Conservation (phyloP, 177 flowering plant genomes). For the Tripterygium wilfordii region DNA sequence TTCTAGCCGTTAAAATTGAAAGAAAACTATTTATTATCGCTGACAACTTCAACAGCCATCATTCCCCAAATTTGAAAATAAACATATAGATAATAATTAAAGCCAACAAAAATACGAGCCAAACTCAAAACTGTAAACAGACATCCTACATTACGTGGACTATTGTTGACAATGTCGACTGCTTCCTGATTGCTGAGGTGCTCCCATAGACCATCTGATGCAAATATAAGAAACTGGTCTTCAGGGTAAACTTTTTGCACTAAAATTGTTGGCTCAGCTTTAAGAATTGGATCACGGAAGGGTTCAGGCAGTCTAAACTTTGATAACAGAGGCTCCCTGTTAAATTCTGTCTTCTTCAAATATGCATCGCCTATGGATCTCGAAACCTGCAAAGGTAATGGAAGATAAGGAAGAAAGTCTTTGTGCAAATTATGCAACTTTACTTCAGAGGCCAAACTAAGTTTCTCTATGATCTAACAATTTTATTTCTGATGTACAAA, state of each 20-base stretch:
- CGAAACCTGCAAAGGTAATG: slow-evolving; percentile 51
- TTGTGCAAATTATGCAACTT: not conserved
- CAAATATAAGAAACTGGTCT: slow-evolving; percentile 82
- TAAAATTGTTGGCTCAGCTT: slow-evolving; percentile 64
- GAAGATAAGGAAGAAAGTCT: not conserved
- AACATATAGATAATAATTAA: not conserved
- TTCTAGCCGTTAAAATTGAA: too few relatives aligned
- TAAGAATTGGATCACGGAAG: slow-evolving; percentile 63
- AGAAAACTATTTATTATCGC: too few relatives aligned
- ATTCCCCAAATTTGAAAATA: too few relatives aligned
- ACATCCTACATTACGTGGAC: slow-evolving; percentile 63
- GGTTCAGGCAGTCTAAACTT: slow-evolving; percentile 69
- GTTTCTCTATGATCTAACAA: too few relatives aligned
- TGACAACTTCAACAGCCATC: too few relatives aligned
- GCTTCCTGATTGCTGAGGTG: slow-evolving; percentile 88
- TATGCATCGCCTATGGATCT: slow-evolving; percentile 95
- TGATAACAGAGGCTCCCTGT: slow-evolving; percentile 59
- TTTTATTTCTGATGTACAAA: too few relatives aligned
- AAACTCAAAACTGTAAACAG: slow-evolving; percentile 5
- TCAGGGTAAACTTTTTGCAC: slow-evolving; percentile 55
- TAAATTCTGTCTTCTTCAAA: slow-evolving; percentile 73
- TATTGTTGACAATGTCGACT: slow-evolving; percentile 61
- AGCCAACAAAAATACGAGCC: not conserved
- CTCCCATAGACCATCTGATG: slow-evolving; percentile 96
- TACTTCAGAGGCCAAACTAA: slow-evolving; percentile 1